Base-by-base conservation (phyloP, 2,329 filamentous ascomycete genomes). In the Stagonosporopsis cucurbitacearum region DNA sequence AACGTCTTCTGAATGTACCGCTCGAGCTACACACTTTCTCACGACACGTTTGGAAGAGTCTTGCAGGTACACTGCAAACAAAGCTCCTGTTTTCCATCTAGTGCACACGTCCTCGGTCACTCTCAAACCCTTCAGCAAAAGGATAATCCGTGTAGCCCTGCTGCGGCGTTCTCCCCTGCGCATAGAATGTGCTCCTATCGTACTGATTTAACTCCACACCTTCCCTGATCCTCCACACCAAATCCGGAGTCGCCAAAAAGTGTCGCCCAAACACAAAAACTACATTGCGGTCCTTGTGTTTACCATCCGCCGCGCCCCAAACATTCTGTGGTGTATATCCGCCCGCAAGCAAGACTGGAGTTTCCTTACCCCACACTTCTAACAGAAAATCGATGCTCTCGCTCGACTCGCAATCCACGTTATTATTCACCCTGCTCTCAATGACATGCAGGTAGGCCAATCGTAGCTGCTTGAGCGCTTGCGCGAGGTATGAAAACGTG, bases 401-500 rank as follows among this genome's bases (percentile, higher is more conserved):
- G 12, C 50, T 50, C 0, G 47, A 25, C 35, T 70, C 60, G 4
- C 66, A 62, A 11, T 75, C 69, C 2, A 60, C 57, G 49, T 82
- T 78, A 0, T 80, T 80, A 1, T 75, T 72, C 3, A 86, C 75
- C 0, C 85, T 79, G 0, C 83, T 79, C 66, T 89, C 86, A 9
- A 89, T 75, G 0, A 88, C 52, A 66, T 72, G 63, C 67, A 74
- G 26, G 65, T 75, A 46, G 4, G 84, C 81, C 20, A 90, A 72
- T 1, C 80, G 77, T 0, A 86, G 67, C 37, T 77, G 71, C 50
- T 78, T 81, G 13, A 86, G 73, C 42, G 81, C 77, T 19, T 71
- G 59, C 22, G 84, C 77, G 3, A 88, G 67, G 63, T 89, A 78
- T 0, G 75, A 76, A 65, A 89, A 90, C 57, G 89, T 86, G 0